phyloP scores from a whole-genome alignment of 495 filamentous ascomycete species.

The Aspergillus sparsus region DNA sequence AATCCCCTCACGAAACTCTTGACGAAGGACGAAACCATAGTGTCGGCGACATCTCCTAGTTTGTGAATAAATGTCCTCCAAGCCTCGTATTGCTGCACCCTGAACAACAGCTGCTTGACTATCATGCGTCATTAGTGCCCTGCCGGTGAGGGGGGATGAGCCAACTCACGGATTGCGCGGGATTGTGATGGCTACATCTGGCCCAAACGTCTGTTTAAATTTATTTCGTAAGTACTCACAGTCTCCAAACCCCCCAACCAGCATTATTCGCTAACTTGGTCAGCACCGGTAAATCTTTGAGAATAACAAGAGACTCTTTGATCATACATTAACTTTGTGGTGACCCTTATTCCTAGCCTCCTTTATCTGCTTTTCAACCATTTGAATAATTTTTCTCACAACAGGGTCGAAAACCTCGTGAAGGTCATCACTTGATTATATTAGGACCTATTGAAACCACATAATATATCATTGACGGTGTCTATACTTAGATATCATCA shows the following conservation, averaged over 20 bases:
- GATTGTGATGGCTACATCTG: conserved; percentile 22
- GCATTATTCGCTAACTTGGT: conserved; percentile 51
- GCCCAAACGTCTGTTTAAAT: conserved; percentile 41
- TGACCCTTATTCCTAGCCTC: neutral
- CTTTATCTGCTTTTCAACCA: conserved; percentile 48
- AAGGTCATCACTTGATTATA: conserved; percentile 32
- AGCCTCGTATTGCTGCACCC: conserved; percentile 11
- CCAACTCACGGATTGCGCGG: conserved; percentile 12
- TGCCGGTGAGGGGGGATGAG: neutral
- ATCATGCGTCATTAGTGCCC: neutral
- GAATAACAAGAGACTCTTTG: too few species aligned
- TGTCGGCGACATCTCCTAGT: conserved; percentile 10
- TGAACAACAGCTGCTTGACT: conserved; percentile 17
- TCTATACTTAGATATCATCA: conserved; percentile 2
- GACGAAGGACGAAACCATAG: neutral
- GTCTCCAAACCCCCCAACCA: conserved; percentile 70
- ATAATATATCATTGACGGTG: too few species aligned
- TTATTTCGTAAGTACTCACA: conserved; percentile 56
- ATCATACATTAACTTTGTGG: conserved; percentile 8
- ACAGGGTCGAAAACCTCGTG: conserved; percentile 55
- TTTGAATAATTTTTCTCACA: conserved; percentile 56
- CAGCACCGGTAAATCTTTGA: too few species aligned
- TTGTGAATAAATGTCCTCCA: conserved; percentile 6
- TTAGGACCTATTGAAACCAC: too few species aligned
- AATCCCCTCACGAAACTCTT: neutral